Evolutionary conservation across 805 yeast genomes (phyloP).

Genomic region (Wickerhamiella spandovensis): DNA sequence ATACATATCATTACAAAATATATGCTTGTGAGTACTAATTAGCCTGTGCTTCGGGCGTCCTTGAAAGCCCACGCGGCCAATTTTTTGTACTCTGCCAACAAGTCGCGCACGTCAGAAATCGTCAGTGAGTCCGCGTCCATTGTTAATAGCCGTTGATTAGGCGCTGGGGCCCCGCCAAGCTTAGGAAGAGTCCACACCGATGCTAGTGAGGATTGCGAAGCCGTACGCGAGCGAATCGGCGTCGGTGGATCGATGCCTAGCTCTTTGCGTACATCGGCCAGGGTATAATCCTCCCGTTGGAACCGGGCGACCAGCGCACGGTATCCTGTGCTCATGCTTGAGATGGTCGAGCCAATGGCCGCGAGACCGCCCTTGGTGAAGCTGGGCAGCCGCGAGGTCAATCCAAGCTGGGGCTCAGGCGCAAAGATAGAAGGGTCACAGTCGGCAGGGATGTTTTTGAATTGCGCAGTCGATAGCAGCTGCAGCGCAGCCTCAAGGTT

Average conservation of each 20-base stretch:
- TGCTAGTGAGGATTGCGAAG: not conserved
- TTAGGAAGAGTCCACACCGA: not conserved
- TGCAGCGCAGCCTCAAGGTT: constrained; percentile 32
- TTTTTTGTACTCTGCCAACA: constrained; percentile 27
- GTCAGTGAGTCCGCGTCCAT: constrained; percentile 23
- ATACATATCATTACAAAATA: not conserved
- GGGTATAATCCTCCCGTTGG: constrained; percentile 1
- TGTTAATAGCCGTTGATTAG: constrained; percentile 14
- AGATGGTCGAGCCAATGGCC: not conserved
- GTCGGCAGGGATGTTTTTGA: constrained; percentile 22
- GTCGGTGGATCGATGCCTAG: not conserved
- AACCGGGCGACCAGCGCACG: not conserved
- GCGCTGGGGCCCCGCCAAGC: not conserved
- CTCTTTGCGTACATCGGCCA: constrained; percentile 3
- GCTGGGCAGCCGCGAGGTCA: not conserved
- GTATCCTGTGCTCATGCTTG: not conserved
- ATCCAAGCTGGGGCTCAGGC: constrained; percentile 2
- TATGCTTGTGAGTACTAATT: not conserved
- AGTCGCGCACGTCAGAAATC: constrained; percentile 24
- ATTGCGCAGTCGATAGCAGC: constrained; percentile 25
- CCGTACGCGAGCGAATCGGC: constrained; percentile 1
- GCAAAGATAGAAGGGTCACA: constrained; percentile 14
- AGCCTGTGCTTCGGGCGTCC: not conserved
- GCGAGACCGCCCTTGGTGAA: not conserved
- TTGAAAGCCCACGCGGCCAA: constrained; percentile 19